phyloP scores from a whole-genome alignment of 352 stramenopile species.

The Phytophthora fragariaefolia region DNA sequence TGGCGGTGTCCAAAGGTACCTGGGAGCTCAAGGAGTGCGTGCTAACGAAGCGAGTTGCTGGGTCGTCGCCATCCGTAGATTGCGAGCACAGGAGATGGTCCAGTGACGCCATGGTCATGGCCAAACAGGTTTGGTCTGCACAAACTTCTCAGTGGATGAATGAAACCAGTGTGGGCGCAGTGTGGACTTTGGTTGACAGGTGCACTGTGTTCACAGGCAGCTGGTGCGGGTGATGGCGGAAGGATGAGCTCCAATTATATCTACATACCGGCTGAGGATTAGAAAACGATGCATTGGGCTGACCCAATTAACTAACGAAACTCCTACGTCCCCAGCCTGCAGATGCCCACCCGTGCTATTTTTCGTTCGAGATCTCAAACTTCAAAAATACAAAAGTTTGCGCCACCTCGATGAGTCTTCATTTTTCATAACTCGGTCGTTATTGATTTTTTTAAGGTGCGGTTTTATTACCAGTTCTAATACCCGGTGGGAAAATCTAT shows the following conservation, averaged over 20 bases:
- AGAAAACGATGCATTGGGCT: too few relatives aligned
- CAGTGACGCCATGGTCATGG: conserved; percentile 24
- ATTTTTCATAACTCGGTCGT: too few relatives aligned
- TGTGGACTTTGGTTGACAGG: not conserved
- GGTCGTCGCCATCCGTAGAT: not conserved
- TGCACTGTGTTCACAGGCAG: not conserved
- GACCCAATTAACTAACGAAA: not conserved
- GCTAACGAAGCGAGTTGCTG: not conserved
- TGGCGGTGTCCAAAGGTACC: not conserved
- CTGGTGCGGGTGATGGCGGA: not conserved
- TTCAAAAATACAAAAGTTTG: too few relatives aligned
- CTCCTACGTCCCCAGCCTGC: not conserved
- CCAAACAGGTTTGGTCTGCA: not conserved
- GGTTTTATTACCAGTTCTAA: too few relatives aligned
- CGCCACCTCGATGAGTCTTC: too few relatives aligned
- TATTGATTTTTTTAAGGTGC: too few relatives aligned
- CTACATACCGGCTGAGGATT: too few relatives aligned
- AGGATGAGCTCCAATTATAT: not conserved
- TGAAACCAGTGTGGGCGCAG: not conserved
- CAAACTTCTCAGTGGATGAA: not conserved
- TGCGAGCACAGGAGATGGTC: conserved; percentile 25
- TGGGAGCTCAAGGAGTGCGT: not conserved
- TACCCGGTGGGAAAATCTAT: too few relatives aligned
- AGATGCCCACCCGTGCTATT: not conserved
- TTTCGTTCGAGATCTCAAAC: not conserved